Percentiles rank a stretch among this genome's conserved stretches.
Conservation (phyloP, 257 asterid genomes). For the Salvia splendens region DNA sequence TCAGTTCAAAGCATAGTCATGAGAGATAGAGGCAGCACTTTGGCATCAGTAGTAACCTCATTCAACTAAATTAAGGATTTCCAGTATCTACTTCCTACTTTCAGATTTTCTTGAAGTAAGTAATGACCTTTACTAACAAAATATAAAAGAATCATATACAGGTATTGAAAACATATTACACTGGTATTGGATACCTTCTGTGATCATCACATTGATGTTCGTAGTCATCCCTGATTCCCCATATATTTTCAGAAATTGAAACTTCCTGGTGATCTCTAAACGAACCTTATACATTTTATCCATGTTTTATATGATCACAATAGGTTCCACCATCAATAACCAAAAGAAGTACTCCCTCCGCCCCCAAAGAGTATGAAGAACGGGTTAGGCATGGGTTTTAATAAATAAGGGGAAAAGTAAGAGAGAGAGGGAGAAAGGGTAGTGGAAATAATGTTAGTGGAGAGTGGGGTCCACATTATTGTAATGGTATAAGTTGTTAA, state of each 20-base stretch:
- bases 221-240: neutral
- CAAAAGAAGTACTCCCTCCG: neutral
- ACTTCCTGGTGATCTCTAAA: neutral
- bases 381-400: no score
- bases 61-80: neutral
- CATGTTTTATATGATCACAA: neutral
- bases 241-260: neutral
- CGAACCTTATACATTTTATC: neutral
- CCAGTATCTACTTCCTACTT: neutral
- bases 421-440: no score
- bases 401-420: no score
- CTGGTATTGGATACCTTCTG: neutral
- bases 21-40: slow-evolving; percentile 5
- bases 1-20: slow-evolving; percentile 3
- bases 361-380: no score
- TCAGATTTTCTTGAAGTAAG: neutral
- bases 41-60: neutral
- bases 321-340: neutral
- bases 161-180: neutral
- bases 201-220: neutral
- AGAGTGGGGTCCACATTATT: no score
- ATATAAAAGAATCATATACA: neutral
- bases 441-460: no score
- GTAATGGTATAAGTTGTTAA: no score
- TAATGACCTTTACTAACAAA: neutral